Conservation (phyloP, 768 basidiomycete species). For the Collybiopsis luxurians region DNA sequence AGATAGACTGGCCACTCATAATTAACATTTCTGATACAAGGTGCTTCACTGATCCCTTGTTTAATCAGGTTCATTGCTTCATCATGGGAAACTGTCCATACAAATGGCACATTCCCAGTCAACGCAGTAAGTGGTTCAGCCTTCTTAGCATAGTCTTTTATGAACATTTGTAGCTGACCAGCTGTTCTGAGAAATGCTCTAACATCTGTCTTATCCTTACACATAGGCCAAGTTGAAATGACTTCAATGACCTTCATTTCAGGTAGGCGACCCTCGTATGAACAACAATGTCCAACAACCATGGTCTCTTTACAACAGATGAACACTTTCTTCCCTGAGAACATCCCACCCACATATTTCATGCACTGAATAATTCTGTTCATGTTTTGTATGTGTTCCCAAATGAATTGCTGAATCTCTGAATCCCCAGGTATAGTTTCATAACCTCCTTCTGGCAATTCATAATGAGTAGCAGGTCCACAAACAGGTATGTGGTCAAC, state of each 20-base stretch:
- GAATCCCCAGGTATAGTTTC: conserved; percentile 35
- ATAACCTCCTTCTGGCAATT: conserved; percentile 20
- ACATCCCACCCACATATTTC: conserved; percentile 31
- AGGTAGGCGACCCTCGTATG: conserved; percentile 24
- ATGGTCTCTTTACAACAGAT: conserved; percentile 23
- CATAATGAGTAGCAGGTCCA: conserved; percentile 29
- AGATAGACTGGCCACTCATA: conserved; percentile 25
- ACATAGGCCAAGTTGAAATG: conserved; percentile 6
- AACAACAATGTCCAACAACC: conserved; percentile 37
- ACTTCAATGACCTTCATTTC: conserved; percentile 11
- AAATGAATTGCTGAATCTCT: conserved; percentile 33
- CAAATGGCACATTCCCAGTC: conserved; percentile 29
- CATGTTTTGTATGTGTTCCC: no score
- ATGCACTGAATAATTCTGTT: conserved; percentile 34
- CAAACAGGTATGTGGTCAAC: conserved; percentile 36
- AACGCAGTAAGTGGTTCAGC: conserved; percentile 1
- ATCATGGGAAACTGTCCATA: conserved; percentile 29
- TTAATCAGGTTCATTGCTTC: conserved; percentile 15
- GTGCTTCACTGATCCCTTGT: conserved; percentile 15
- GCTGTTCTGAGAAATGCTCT: conserved; percentile 11
- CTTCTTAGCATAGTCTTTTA: conserved; percentile 3
- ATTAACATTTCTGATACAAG: conserved; percentile 25
- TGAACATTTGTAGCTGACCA: conserved; percentile 9
- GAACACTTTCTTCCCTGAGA: conserved; percentile 32
- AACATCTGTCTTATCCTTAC: conserved; percentile 1